phyloP scores from a whole-genome alignment of 129 eudicot species.

The Escallonia herrerae region DNA sequence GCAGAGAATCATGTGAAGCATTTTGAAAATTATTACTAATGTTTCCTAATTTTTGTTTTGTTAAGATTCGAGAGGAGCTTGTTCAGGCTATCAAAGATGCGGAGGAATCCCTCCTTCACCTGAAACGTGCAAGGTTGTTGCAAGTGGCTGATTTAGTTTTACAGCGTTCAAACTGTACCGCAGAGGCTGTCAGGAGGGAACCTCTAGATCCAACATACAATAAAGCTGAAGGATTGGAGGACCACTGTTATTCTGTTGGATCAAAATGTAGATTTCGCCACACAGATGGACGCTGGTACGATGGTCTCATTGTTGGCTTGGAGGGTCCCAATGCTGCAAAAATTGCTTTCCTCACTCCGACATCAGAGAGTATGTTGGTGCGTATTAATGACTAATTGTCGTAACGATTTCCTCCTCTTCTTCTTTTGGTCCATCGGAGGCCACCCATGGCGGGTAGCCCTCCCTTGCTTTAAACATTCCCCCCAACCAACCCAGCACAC shows the following conservation, averaged over 20 bases:
- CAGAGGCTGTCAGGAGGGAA: constrained; percentile 38
- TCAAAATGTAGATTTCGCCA: constrained; percentile 94
- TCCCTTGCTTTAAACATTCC: too few relatives aligned
- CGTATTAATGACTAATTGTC: constrained; percentile 16
- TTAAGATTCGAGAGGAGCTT: constrained; percentile 77
- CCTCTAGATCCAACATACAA: constrained; percentile 31
- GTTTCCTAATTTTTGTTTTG: background rate
- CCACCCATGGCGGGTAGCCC: too few relatives aligned
- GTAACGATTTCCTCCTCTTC: too few relatives aligned
- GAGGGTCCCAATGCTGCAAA: constrained; percentile 58
- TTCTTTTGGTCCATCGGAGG: too few relatives aligned
- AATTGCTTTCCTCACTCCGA: constrained; percentile 79
- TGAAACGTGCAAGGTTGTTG: constrained; percentile 76
- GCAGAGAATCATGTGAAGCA: too few relatives aligned
- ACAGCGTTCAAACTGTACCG: constrained; percentile 18
- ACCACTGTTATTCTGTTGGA: constrained; percentile 53
- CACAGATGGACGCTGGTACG: constrained; percentile 87
- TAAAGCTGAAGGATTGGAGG: constrained; percentile 46
- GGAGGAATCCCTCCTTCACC: constrained; percentile 77
- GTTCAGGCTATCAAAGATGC: constrained; percentile 80
- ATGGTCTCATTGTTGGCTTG: constrained; percentile 59
- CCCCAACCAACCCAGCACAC: too few relatives aligned
- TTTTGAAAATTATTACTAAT: background rate
- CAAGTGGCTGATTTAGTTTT: constrained; percentile 58
- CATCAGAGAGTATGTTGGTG: constrained; percentile 85